Conservation (phyloP, 2,329 filamentous ascomycete species). For the Cryphonectria naterciae region DNA sequence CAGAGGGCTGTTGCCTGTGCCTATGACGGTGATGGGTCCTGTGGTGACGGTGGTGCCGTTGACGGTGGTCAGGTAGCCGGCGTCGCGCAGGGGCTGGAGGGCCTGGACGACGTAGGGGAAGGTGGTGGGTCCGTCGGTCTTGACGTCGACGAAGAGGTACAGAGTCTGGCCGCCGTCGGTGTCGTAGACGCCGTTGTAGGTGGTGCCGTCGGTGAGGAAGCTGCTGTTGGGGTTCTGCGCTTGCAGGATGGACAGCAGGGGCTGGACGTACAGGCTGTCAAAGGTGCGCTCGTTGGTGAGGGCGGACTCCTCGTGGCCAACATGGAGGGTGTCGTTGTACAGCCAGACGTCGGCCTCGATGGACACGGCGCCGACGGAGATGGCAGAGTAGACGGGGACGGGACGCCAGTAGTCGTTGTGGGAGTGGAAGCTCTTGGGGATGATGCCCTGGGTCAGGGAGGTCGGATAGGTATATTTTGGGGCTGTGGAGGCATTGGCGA, state of each 20-base stretch:
- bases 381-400: slow-evolving; percentile 66
- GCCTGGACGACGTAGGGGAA: slow-evolving; percentile 56
- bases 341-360: slow-evolving; percentile 73
- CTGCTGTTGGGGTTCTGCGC: slow-evolving; percentile 52
- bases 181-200: slow-evolving; percentile 58
- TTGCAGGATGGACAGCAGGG: slow-evolving; percentile 60
- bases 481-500: slow-evolving; percentile 20
- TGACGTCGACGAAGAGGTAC: slow-evolving; percentile 69
- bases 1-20: slow-evolving; percentile 65
- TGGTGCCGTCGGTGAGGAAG: slow-evolving; percentile 46
- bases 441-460: slow-evolving; percentile 57
- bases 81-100: slow-evolving; percentile 59
- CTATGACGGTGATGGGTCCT: slow-evolving; percentile 67
- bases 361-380: slow-evolving; percentile 61
- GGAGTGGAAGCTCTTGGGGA: slow-evolving; percentile 64
- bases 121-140: slow-evolving; percentile 56
- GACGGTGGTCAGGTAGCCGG: slow-evolving; percentile 57
- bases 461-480: slow-evolving; percentile 51
- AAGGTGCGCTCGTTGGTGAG: slow-evolving; percentile 61
- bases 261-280: slow-evolving; percentile 63
- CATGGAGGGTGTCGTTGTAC: slow-evolving; percentile 57
- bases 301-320: slow-evolving; percentile 63
- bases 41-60: slow-evolving; percentile 51
- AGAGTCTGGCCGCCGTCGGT: slow-evolving; percentile 54
- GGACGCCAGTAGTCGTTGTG: slow-evolving; percentile 74